Evolutionary conservation across 306 rosid genomes (phyloP).

Genomic region (Pyrus bretschneideri): DNA sequence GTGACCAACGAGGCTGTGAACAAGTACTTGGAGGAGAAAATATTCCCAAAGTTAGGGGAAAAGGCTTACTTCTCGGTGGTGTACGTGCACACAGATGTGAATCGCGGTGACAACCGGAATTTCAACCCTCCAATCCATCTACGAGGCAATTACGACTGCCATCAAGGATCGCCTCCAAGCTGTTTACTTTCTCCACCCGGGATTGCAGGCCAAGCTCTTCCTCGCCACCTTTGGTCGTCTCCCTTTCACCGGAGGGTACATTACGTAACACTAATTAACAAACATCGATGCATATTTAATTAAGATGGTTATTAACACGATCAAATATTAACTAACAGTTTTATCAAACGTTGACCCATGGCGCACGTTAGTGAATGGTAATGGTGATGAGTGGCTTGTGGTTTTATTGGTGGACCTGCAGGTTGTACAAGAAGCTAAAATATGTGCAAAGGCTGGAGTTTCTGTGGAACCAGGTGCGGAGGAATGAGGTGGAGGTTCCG

Average conservation of each 20-base stretch:
- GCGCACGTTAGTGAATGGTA: too few relatives aligned
- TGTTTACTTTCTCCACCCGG: conserved; percentile 32
- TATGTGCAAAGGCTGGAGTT: conserved; percentile 28
- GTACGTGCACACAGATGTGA: conserved; percentile 28
- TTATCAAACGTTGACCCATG: neutral
- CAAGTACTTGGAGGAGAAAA: conserved; percentile 20
- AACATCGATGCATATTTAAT: neutral
- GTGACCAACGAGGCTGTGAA: conserved; percentile 27
- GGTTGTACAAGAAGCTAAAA: conserved; percentile 27
- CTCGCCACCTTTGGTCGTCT: conserved; percentile 37
- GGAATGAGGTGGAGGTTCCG: conserved; percentile 32
- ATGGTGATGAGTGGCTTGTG: neutral
- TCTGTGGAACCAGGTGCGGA: conserved; percentile 32
- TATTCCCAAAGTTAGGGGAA: conserved; percentile 17
- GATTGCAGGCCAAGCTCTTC: conserved; percentile 27
- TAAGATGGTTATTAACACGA: neutral
- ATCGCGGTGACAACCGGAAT: conserved; percentile 25
- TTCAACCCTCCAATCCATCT: conserved; percentile 20
- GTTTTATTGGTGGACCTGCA: conserved; percentile 4
- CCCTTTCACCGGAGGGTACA: conserved; percentile 25
- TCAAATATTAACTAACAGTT: neutral
- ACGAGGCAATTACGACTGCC: conserved; percentile 20
- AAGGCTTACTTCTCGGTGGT: conserved; percentile 30
- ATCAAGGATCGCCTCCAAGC: conserved; percentile 19
- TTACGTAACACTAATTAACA: neutral